Base-by-base conservation (phyloP, 2,329 filamentous ascomycete genomes). In the Daldinia eschscholtzii region DNA sequence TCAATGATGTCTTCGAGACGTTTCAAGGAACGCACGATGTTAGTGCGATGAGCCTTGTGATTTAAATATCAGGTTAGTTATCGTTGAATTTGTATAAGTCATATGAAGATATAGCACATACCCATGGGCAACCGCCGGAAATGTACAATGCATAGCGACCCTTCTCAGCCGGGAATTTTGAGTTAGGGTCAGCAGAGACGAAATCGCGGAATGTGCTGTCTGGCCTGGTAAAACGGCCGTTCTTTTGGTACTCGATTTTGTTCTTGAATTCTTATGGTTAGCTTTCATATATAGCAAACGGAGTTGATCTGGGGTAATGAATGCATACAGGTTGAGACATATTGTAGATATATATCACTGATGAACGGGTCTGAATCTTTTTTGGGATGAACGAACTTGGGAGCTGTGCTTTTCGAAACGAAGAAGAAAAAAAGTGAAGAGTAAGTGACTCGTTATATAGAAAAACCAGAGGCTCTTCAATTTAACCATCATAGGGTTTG, bases 21-120 rank as follows among this genome's bases (percentile, higher is more conserved):
- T 79, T 94, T 94, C 62, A 94, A 83, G 61, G 88, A 86, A 55
- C 92, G 87, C 1, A 91, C 89, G 69, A 94, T 93, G 69, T 93
- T 81, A 0, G 91, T 91, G 56, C 92, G 86, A 76, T 94, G 92
- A 12, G 92, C 91, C 90, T 81, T 23, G 13, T 6, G 12, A 2
- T 39, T 37, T 35, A 7, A 15, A 2, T 10, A 13, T 18, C 6
- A 48, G 18, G 28, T 69, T 69, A 67, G 66, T 12, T 10, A 39
- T 30, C 6, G 35, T 6, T 10, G 7, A 4, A 20, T 23, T 57
- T 33, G 23, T 20, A 59, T 4, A 18, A 3, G 1, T 28, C 12
- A 4, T n/a, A 23, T 3, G 13, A 30, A 18, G 4, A 10, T 15
- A 10, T 15, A 7, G 3, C 37, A 68, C 76, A n/a, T 48, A 88